Percentiles rank a stretch among this genome's conserved stretches.
phyloP scores from a whole-genome alignment of 1,139 yeast species.

The Protomyces macrosporus region DNA sequence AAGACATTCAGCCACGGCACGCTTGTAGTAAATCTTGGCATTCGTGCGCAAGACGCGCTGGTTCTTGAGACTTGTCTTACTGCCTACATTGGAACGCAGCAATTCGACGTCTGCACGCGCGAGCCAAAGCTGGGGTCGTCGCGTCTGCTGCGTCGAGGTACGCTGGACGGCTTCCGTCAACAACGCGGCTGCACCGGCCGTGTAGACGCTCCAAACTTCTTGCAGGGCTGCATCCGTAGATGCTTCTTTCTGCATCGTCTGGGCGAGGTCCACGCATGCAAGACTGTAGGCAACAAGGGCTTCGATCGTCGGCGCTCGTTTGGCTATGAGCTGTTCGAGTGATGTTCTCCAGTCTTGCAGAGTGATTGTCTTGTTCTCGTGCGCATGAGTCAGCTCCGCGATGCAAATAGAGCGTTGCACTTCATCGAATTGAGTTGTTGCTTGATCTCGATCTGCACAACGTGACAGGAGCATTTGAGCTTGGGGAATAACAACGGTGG shows the following conservation, averaged over 20 bases:
- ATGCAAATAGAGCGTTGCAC: not conserved
- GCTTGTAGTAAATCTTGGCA: constrained; percentile 11
- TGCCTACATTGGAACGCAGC: not conserved
- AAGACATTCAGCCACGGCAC: constrained; percentile 17
- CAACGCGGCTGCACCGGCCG: constrained; percentile 7
- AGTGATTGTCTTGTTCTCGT: not conserved
- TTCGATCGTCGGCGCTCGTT: not conserved
- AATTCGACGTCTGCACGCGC: constrained; percentile 20
- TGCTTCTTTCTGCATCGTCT: not conserved
- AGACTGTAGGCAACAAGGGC: constrained; percentile 6
- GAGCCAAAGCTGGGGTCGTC: constrained; percentile 5
- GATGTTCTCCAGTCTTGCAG: not conserved
- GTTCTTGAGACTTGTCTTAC: constrained; percentile 1
- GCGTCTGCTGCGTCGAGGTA: not conserved
- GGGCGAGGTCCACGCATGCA: constrained; percentile 15
- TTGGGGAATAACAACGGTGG: not conserved
- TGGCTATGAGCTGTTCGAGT: not conserved
- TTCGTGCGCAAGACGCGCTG: constrained; percentile 10
- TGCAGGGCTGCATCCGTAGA: not conserved
- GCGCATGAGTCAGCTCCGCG: not conserved
- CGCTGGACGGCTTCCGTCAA: constrained; percentile 5
- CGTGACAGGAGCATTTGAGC: not conserved
- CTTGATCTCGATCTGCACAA: constrained; percentile 1
- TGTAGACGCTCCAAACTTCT: constrained; percentile 6
- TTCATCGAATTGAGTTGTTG: not conserved